Conservation (phyloP, 2,329 filamentous ascomycete species). For the Botryotinia globosa region DNA sequence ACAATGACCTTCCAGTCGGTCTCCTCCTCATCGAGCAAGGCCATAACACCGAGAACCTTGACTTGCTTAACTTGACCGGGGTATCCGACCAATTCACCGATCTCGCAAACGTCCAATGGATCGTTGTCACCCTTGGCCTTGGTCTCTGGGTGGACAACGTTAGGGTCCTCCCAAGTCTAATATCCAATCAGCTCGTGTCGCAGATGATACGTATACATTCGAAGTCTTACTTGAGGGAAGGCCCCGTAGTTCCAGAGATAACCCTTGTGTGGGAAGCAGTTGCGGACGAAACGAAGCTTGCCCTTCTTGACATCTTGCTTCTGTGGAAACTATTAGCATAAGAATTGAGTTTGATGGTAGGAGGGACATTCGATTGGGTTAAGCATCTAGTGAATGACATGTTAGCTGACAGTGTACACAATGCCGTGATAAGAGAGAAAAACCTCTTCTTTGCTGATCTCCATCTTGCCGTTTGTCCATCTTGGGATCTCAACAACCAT, state of each 20-base stretch:
- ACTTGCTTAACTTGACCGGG: slow-evolving; percentile 98
- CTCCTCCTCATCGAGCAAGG: slow-evolving; percentile 97
- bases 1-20: slow-evolving; percentile 99
- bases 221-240: slow-evolving; percentile 79
- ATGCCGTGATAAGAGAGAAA: slow-evolving; percentile 48
- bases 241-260: slow-evolving; percentile 99
- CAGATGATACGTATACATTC: not conserved
- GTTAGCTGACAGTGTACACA: not conserved
- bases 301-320: slow-evolving; percentile 99
- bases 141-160: slow-evolving; percentile 92
- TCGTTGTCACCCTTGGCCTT: slow-evolving; percentile 99
- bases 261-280: slow-evolving; percentile 99
- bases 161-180: slow-evolving; percentile 99
- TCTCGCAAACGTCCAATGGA: slow-evolving; percentile 98
- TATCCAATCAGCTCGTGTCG: slow-evolving; percentile 23
- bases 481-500: slow-evolving; percentile 99
- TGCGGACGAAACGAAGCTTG: slow-evolving; percentile 98
- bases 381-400: slow-evolving; percentile 12
- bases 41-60: slow-evolving; percentile 99
- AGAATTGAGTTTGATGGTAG: not conserved
- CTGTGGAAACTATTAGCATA: slow-evolving; percentile 15
- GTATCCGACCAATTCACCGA: slow-evolving; percentile 96
- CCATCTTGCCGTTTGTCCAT: slow-evolving; percentile 99
- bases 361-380: slow-evolving; percentile 20
- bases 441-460: slow-evolving; percentile 77